Percentiles rank a stretch among this genome's conserved stretches.
Conservation (phyloP, 2,329 filamentous ascomycete genomes). For the Botryosphaeria dothidea region DNA sequence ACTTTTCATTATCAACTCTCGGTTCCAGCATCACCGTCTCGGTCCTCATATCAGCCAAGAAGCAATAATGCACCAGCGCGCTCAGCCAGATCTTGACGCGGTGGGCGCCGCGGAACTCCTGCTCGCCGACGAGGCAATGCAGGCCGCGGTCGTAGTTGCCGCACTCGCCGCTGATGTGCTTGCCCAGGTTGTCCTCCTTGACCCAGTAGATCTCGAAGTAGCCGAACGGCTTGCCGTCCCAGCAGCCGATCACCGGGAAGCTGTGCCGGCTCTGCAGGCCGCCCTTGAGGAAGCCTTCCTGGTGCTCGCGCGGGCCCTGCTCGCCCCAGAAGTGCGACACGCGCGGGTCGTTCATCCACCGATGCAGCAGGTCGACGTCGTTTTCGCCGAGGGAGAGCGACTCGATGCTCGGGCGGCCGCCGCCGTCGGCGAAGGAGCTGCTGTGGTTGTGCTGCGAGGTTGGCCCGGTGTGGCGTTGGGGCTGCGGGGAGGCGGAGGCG, state of each 20-base stretch:
- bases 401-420: conserved; percentile 33
- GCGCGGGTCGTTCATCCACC: conserved; percentile 86
- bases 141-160: conserved; percentile 85
- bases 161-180: conserved; percentile 63
- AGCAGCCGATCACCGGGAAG: conserved; percentile 89
- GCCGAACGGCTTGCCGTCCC: conserved; percentile 93
- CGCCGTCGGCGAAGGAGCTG: conserved; percentile 51
- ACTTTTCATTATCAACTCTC: conserved; percentile 88
- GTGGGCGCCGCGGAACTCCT: conserved; percentile 82
- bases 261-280: conserved; percentile 70
- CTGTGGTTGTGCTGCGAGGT: conserved; percentile 27
- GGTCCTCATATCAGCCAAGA: conserved; percentile 75
- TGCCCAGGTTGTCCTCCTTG: conserved; percentile 81
- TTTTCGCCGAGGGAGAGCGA: conserved; percentile 40
- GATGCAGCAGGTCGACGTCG: conserved; percentile 71
- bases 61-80: conserved; percentile 83
- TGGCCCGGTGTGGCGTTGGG: conserved; percentile 66
- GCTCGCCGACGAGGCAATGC: conserved; percentile 86
- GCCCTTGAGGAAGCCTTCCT: conserved; percentile 67
- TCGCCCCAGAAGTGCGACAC: conserved; percentile 84
- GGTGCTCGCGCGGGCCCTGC: conserved; percentile 56
- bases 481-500: conserved; percentile 66
- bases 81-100: conserved; percentile 79
- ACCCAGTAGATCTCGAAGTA: conserved; percentile 99
- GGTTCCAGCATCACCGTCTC: conserved; percentile 85